Evolutionary conservation across 345 rosid species (phyloP).

Genomic region (Ceriops tagal): DNA sequence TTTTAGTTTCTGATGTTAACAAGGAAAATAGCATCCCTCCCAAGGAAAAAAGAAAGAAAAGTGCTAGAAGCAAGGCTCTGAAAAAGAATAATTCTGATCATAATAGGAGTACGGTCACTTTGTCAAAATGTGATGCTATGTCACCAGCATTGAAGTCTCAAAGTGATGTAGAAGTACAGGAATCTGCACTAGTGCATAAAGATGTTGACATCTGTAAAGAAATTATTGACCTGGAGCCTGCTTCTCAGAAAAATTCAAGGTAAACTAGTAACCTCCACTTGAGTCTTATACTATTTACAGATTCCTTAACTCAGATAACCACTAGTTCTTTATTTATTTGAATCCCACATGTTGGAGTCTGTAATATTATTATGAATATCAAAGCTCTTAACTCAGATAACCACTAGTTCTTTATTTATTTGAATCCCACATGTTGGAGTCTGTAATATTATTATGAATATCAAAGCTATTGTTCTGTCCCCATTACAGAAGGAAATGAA

Average conservation of each 20-base stretch:
- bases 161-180: slow-evolving; percentile 28
- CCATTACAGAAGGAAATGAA: too few relatives aligned
- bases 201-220: slow-evolving; percentile 33
- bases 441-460: too few relatives aligned
- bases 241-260: slow-evolving; percentile 47
- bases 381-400: neutral
- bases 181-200: slow-evolving; percentile 34
- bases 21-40: slow-evolving; percentile 24
- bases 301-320: neutral
- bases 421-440: too few relatives aligned
- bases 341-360: too few relatives aligned
- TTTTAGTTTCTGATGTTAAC: slow-evolving; percentile 24
- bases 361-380: too few relatives aligned
- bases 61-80: slow-evolving; percentile 31
- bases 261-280: slow-evolving; percentile 27
- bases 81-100: slow-evolving; percentile 34
- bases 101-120: slow-evolving; percentile 22
- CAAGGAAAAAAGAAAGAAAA: slow-evolving; percentile 23
- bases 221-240: slow-evolving; percentile 50
- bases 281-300: neutral
- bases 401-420: too few relatives aligned
- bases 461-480: too few relatives aligned
- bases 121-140: slow-evolving; percentile 24
- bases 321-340: too few relatives aligned
- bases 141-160: slow-evolving; percentile 28